Percentiles rank a stretch among this genome's conserved stretches.
These are phyloP conservation scores for Pulveroboletus sp. DNA, from an alignment of 768 basidiomycete genomes.

Conservation along the genomic window DNA sequence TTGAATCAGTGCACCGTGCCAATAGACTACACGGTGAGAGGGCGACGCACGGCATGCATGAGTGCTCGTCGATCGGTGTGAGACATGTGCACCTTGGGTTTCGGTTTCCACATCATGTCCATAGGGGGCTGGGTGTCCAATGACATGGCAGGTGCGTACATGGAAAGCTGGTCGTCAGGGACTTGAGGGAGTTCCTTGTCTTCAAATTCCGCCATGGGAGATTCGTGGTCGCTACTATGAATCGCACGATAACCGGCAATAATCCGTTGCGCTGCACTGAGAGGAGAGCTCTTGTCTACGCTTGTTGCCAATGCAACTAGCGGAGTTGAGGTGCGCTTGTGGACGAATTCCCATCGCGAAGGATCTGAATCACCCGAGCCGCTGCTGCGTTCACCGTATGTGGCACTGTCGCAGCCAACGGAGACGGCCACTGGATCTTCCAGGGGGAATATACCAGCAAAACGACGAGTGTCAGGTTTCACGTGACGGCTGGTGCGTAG, in stretches of 20 bases:
- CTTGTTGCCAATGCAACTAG: conserved; percentile 1
- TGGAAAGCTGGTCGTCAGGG: conserved; percentile 25
- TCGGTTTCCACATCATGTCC: conserved; percentile 31
- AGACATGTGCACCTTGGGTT: conserved; percentile 32
- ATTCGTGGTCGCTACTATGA: conserved; percentile 1
- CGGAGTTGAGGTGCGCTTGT: neutral
- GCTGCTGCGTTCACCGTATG: conserved; percentile 11
- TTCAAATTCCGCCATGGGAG: conserved; percentile 1
- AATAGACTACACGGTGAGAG: neutral
- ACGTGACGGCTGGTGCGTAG: neutral
- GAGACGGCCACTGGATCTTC: conserved; percentile 6
- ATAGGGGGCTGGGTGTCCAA: conserved; percentile 14
- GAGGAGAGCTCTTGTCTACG: conserved; percentile 1
- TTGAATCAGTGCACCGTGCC: neutral
- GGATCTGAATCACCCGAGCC: conserved; percentile 1
- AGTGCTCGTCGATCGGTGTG: conserved; percentile 36
- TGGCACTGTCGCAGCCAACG: conserved; percentile 5
- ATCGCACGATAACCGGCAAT: conserved; percentile 17
- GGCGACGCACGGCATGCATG: conserved; percentile 35
- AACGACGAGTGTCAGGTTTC: conserved; percentile 26
- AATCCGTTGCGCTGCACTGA: conserved; percentile 23
- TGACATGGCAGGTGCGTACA: conserved; percentile 20
- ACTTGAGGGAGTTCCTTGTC: conserved; percentile 16
- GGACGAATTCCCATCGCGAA: conserved; percentile 11
- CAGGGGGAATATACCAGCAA: conserved; percentile 18